Percentiles rank a stretch among this genome's conserved stretches.
These are phyloP conservation scores for Linum usitatissimum DNA, from an alignment of 345 rosid species.

Conservation along the genomic window DNA sequence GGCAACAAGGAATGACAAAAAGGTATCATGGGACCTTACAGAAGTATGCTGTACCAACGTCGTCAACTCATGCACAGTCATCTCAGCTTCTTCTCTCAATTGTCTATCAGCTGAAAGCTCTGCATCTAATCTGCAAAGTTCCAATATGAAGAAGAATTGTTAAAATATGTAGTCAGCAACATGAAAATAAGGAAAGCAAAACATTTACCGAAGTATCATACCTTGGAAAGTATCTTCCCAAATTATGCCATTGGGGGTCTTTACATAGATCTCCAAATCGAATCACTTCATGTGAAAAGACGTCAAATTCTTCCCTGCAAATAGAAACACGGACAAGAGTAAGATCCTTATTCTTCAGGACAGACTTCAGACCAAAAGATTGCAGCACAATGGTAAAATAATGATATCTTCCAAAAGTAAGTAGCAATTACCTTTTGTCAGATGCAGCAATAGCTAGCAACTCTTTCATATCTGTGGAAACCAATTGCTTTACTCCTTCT, in stretches of 20 bases:
- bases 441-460: conserved; percentile 68
- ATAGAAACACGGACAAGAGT: neutral
- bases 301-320: conserved; percentile 71
- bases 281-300: conserved; percentile 62
- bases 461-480: conserved; percentile 53
- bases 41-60: conserved; percentile 68
- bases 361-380: neutral
- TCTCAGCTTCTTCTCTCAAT: conserved; percentile 50
- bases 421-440: conserved; percentile 68
- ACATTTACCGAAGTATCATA: conserved; percentile 24
- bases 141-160: conserved; percentile 15
- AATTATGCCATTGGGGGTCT: conserved; percentile 83
- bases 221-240: conserved; percentile 63
- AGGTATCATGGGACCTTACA: conserved; percentile 33
- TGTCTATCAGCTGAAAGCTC: conserved; percentile 30
- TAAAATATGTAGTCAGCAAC: neutral
- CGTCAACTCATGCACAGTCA: conserved; percentile 51
- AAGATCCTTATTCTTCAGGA: neutral
- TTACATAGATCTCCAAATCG: conserved; percentile 84
- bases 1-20: neutral
- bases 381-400: neutral
- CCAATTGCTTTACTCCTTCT: conserved; percentile 54
- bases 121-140: conserved; percentile 50
- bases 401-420: neutral
- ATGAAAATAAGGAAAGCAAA: neutral